phyloP scores from a whole-genome alignment of 2,329 filamentous ascomycete genomes.

The Harringtonia aguacate region DNA sequence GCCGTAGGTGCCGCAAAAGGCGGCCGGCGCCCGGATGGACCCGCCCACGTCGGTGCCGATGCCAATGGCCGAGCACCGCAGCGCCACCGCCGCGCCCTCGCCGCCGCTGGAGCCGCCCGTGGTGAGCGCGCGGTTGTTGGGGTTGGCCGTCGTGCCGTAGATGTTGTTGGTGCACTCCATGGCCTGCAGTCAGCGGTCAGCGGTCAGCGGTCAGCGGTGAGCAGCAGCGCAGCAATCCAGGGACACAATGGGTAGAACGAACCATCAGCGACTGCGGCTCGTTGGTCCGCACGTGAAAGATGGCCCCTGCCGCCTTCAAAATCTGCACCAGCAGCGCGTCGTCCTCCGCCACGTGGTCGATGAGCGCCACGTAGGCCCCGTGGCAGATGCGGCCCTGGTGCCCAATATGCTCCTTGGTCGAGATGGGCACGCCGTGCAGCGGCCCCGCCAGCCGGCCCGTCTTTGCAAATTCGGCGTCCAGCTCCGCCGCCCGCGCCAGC shows the following conservation, averaged over 20 bases:
- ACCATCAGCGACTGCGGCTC: constrained; percentile 16
- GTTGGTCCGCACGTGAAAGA: constrained; percentile 14
- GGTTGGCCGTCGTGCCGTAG: constrained; percentile 22
- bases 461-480: constrained; percentile 19
- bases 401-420: constrained; percentile 27
- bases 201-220: too few species aligned
- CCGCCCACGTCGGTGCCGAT: constrained; percentile 24
- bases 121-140: constrained; percentile 20
- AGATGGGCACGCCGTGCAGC: constrained; percentile 29
- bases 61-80: constrained; percentile 32
- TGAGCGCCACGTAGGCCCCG: not conserved
- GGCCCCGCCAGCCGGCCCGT: constrained; percentile 21
- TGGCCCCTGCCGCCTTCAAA: constrained; percentile 16
- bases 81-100: constrained; percentile 21
- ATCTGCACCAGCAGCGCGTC: constrained; percentile 10
- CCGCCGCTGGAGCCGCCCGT: constrained; percentile 24
- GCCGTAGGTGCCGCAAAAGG: constrained; percentile 18
- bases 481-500: constrained; percentile 17
- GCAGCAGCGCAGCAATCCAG: not conserved
- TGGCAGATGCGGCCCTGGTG: constrained; percentile 11
- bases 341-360: not conserved
- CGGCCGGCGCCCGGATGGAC: constrained; percentile 16
- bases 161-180: constrained; percentile 23
- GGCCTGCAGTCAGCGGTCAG: too few species aligned
- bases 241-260: too few species aligned